Evolutionary conservation across 257 asterid species (phyloP), one percentile per base, ranked within the genome.

Genomic region (Scutellaria barbata): DNA sequence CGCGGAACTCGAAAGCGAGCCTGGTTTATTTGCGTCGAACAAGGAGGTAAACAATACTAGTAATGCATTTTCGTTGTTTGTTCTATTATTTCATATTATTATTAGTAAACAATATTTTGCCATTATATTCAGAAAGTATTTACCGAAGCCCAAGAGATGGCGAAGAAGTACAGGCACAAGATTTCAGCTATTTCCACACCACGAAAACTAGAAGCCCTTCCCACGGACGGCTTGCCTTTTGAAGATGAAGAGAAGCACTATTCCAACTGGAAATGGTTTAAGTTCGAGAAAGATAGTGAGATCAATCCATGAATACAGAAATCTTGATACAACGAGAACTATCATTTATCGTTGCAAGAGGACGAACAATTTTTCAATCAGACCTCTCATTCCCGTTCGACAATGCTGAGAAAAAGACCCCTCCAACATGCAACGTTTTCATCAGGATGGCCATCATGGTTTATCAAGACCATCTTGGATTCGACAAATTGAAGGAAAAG

Each of bases 251-350:
- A 85, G 78, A 85, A 62, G 60, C 43, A 84, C 66, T 85, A 86
- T 71, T 86, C 98, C 63, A 92, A 91, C 83, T 92, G 98, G 96
- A 79, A 84, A 69, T 95, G 99, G 98, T 92, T 95, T 57, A 82
- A 78, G 62, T 95, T 95, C 40, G 89, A 89, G 68, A 77, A 79
- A 67, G 88, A 82, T 35, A 18, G 20, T 30, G 73, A 71, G 62
- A 68, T 75, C 43, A 76, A 56, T 63, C 69, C 76, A 8, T 83
- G 76, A 77, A 4, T 10, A n/a, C 33, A 18, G 45, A 74, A 20
- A 59, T 45, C 10, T 37, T 6, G 61, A 55, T 25, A 30, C 68
- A 22, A 30, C 2, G 13, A 55, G 55, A 68, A 59, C 20, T 46
- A 18, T 57, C 64, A 16, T 1, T 0, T 46, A 18, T 63, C 64